Conservation (phyloP, 1,139 yeast genomes). For the Pichia sp. region DNA sequence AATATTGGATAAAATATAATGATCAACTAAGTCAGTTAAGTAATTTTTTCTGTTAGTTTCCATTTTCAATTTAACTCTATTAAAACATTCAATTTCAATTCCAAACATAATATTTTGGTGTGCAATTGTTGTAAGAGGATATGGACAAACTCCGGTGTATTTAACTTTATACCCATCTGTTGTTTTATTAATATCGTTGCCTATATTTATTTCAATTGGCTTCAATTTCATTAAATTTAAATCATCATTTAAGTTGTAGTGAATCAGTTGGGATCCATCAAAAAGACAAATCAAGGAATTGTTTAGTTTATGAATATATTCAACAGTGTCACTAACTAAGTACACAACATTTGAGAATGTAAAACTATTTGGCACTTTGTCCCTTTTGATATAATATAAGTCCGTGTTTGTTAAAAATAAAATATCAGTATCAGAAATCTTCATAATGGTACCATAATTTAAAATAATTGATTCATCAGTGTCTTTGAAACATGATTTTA, state of each 20-base stretch:
- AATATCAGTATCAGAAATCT: constrained; percentile 27
- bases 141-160: constrained; percentile 28
- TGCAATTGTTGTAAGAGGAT: constrained; percentile 29
- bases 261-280: constrained; percentile 29
- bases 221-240: constrained; percentile 19
- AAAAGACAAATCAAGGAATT: constrained; percentile 24
- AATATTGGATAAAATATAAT: constrained; percentile 26
- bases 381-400: constrained; percentile 29
- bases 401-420: constrained; percentile 31
- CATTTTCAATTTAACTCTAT: constrained; percentile 21
- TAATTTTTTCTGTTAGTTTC: constrained; percentile 29
- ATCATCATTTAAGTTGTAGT: constrained; percentile 26
- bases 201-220: constrained; percentile 27
- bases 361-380: constrained; percentile 8
- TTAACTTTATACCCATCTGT: constrained; percentile 17
- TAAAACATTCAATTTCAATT: constrained; percentile 27
- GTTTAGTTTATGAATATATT: constrained; percentile 26
- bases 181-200: constrained; percentile 22
- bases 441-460: constrained; percentile 24
- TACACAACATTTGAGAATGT: constrained; percentile 18
- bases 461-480: constrained; percentile 19
- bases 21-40: constrained; percentile 28
- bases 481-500: constrained; percentile 24
- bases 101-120: constrained; percentile 30
- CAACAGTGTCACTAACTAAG: constrained; percentile 22